Percentiles rank a stretch among this genome's conserved stretches.
Conservation (phyloP, 116 monocot genomes). For the Trichopus zeylanicus region DNA sequence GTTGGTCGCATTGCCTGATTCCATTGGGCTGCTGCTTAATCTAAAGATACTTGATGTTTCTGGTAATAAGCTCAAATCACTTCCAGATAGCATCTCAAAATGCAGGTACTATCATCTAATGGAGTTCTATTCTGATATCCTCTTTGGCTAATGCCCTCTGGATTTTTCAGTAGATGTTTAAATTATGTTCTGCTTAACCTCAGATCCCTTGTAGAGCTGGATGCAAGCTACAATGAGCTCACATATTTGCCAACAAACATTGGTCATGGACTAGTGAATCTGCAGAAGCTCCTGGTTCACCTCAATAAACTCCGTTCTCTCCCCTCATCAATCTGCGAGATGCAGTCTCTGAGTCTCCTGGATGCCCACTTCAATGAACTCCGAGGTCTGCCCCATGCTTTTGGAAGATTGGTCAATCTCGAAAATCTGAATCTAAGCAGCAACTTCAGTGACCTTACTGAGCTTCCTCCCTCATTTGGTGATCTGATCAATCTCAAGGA, state of each 20-base stretch:
- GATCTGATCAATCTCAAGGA: slow-evolving; percentile 49
- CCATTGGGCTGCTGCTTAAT: slow-evolving; percentile 73
- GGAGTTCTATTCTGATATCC: background rate
- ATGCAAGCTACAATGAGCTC: slow-evolving; percentile 79
- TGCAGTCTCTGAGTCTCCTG: slow-evolving; percentile 51
- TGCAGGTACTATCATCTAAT: slow-evolving; percentile 50
- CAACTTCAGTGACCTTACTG: slow-evolving; percentile 58
- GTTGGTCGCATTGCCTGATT: slow-evolving; percentile 64
- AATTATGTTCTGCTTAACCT: background rate
- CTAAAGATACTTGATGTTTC: slow-evolving; percentile 78
- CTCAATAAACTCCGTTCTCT: slow-evolving; percentile 78
- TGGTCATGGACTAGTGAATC: slow-evolving; percentile 51
- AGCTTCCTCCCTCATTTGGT: slow-evolving; percentile 50
- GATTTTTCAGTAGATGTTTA: background rate
- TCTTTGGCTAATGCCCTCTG: background rate
- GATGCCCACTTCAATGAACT: slow-evolving; percentile 84
- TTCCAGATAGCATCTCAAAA: slow-evolving; percentile 78
- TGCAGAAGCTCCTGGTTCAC: slow-evolving; percentile 50
- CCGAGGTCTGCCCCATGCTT: slow-evolving; percentile 36
- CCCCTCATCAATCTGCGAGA: slow-evolving; percentile 60
- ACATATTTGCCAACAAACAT: slow-evolving; percentile 78
- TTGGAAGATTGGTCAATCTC: slow-evolving; percentile 48
- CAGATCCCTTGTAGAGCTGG: slow-evolving; percentile 82
- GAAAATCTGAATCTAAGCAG: slow-evolving; percentile 53
- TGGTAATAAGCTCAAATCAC: slow-evolving; percentile 71